A percentile compares a stretch with the other conserved stretches of the same genome.
Conservation (phyloP, 129 eudicot species). For the Pittosporum tobira region DNA sequence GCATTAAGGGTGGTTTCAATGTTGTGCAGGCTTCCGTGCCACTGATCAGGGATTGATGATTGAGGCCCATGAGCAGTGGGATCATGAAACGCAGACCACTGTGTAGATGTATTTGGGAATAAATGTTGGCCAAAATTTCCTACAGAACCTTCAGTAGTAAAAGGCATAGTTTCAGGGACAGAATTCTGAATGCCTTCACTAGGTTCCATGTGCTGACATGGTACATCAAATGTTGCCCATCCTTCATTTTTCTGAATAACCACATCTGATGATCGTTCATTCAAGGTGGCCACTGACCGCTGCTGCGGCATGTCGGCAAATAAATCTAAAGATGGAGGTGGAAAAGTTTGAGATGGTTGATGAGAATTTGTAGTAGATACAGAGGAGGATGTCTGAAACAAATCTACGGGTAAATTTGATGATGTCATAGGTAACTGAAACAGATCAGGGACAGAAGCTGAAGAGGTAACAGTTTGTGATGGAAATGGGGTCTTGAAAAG, state of each 20-base stretch:
- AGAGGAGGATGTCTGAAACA: slow-evolving; percentile 34
- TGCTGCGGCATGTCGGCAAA: slow-evolving; percentile 31
- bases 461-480: slow-evolving; percentile 29
- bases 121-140: slow-evolving; percentile 16
- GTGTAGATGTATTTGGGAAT: slow-evolving; percentile 21
- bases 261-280: slow-evolving; percentile 22
- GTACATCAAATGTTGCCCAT: slow-evolving; percentile 93
- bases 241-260: slow-evolving; percentile 43
- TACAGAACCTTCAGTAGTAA: slow-evolving; percentile 20
- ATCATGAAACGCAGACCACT: slow-evolving; percentile 37
- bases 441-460: slow-evolving; percentile 28
- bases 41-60: slow-evolving; percentile 24
- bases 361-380: slow-evolving; percentile 22
- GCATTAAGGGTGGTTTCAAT: slow-evolving; percentile 24
- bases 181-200: slow-evolving; percentile 19
- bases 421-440: slow-evolving; percentile 44
- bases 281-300: slow-evolving; percentile 26
- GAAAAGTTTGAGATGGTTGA: slow-evolving; percentile 36
- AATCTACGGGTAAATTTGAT: slow-evolving; percentile 29
- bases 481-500: slow-evolving; percentile 43
- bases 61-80: slow-evolving; percentile 30
- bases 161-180: slow-evolving; percentile 18
- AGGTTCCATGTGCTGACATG: slow-evolving; percentile 37
- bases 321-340: slow-evolving; percentile 34
- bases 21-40: slow-evolving; percentile 36